A percentile compares a stretch with the other conserved stretches of the same genome.
phyloP scores from a whole-genome alignment of 2,329 filamentous ascomycete genomes.

The Lachnellula hyalina region DNA sequence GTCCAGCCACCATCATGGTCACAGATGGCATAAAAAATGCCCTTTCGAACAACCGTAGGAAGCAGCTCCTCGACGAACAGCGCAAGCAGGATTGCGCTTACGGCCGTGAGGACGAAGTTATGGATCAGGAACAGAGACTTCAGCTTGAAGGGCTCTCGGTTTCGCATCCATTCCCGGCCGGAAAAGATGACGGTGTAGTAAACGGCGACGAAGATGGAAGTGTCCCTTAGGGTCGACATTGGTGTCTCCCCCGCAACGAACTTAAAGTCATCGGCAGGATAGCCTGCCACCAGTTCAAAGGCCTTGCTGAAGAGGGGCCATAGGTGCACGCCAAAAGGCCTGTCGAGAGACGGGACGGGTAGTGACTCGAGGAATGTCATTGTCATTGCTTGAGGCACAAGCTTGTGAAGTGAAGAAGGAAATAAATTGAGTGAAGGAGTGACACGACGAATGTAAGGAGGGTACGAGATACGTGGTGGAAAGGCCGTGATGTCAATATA shows the following conservation, averaged over 20 bases:
- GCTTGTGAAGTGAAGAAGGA: no score
- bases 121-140: slow-evolving; percentile 89
- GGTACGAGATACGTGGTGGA: no score
- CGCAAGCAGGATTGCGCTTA: slow-evolving; percentile 73
- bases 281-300: slow-evolving; percentile 72
- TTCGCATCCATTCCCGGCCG: slow-evolving; percentile 87
- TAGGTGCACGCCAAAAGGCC: slow-evolving; percentile 82
- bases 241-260: slow-evolving; percentile 79
- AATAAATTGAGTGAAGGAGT: no score
- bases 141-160: slow-evolving; percentile 77
- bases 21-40: slow-evolving; percentile 88
- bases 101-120: slow-evolving; percentile 87
- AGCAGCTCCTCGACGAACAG: slow-evolving; percentile 91
- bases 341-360: slow-evolving; percentile 76
- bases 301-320: slow-evolving; percentile 94
- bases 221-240: slow-evolving; percentile 84
- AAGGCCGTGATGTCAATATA: no score
- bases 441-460: no score
- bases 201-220: slow-evolving; percentile 70
- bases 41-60: slow-evolving; percentile 74
- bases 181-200: slow-evolving; percentile 96
- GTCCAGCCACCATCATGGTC: slow-evolving; percentile 82
- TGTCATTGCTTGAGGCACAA: no score
- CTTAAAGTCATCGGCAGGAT: slow-evolving; percentile 77
- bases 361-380: slow-evolving; percentile 41